These are phyloP conservation scores for Capsella rubella DNA, from an alignment of 441 rosid genomes.

Conservation along the genomic window DNA sequence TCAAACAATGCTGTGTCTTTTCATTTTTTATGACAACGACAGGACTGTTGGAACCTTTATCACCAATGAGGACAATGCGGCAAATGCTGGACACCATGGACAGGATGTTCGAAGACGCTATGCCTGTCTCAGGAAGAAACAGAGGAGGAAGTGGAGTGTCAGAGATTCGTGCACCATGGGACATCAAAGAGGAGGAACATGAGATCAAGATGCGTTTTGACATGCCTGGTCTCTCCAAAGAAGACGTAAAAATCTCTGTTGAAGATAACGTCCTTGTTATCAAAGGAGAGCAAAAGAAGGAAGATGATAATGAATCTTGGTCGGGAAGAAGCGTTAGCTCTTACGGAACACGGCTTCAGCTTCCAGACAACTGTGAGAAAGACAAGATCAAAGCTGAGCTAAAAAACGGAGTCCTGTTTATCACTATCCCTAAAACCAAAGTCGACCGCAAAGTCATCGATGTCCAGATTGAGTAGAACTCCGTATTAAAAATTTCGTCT, in stretches of 20 bases:
- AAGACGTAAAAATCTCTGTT: conserved; percentile 69
- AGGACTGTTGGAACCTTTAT: conserved; percentile 70
- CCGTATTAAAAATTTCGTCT: neutral
- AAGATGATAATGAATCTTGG: conserved; percentile 62
- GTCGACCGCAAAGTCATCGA: conserved; percentile 68
- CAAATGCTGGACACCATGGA: conserved; percentile 88
- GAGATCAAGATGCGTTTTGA: conserved; percentile 87
- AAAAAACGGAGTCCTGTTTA: conserved; percentile 75
- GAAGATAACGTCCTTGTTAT: conserved; percentile 73
- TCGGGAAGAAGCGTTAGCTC: conserved; percentile 54
- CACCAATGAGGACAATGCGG: conserved; percentile 80
- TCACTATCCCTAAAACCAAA: conserved; percentile 70
- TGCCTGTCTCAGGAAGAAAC: conserved; percentile 49
- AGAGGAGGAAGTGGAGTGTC: conserved; percentile 44
- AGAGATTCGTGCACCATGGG: conserved; percentile 75
- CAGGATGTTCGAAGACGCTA: conserved; percentile 62
- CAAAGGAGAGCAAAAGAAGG: conserved; percentile 67
- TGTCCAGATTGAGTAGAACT: conserved; percentile 55
- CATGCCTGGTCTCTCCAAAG: conserved; percentile 85
- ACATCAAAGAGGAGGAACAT: conserved; percentile 71
- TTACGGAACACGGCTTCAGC: conserved; percentile 67
- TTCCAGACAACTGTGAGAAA: conserved; percentile 67
- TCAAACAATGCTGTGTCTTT: neutral
- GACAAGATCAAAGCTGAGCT: conserved; percentile 77
- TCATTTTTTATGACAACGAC: neutral